These are phyloP conservation scores for Ophiostoma triangulosporum DNA, from an alignment of 2,329 filamentous ascomycete species.

Conservation along the genomic window DNA sequence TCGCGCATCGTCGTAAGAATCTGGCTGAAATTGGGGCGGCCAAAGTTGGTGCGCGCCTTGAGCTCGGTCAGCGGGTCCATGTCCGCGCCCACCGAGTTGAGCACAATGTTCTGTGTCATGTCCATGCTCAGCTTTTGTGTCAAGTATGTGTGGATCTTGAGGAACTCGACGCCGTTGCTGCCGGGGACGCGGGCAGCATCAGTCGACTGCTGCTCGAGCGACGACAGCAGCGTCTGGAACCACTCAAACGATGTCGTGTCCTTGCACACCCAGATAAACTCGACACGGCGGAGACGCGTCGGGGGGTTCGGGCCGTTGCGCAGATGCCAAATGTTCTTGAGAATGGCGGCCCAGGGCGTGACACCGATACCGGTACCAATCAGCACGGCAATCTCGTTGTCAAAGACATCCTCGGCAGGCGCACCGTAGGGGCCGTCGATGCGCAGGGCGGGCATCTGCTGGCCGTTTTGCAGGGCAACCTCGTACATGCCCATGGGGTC, in stretches of 20 bases:
- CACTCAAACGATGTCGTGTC: slow-evolving; percentile 94
- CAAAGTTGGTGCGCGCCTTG: slow-evolving; percentile 82
- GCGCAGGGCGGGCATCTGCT: slow-evolving; percentile 77
- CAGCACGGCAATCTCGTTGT: slow-evolving; percentile 77
- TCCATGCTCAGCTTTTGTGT: slow-evolving; percentile 88
- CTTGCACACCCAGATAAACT: slow-evolving; percentile 98
- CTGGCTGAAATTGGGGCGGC: slow-evolving; percentile 74
- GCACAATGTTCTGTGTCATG: slow-evolving; percentile 88
- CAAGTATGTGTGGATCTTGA: slow-evolving; percentile 95
- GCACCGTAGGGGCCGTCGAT: slow-evolving; percentile 95
- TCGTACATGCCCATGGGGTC: slow-evolving; percentile 97
- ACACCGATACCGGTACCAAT: slow-evolving; percentile 81
- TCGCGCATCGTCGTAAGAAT: slow-evolving; percentile 77
- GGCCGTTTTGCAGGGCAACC: slow-evolving; percentile 82
- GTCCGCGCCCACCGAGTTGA: slow-evolving; percentile 82
- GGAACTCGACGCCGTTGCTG: slow-evolving; percentile 63
- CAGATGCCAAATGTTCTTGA: slow-evolving; percentile 98
- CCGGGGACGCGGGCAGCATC: slow-evolving; percentile 54
- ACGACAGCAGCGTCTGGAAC: slow-evolving; percentile 90
- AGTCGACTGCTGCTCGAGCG: slow-evolving; percentile 74
- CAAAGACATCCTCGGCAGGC: slow-evolving; percentile 92
- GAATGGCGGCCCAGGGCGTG: slow-evolving; percentile 72
- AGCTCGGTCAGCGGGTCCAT: slow-evolving; percentile 88
- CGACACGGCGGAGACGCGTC: slow-evolving; percentile 76
- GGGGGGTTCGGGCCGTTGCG: slow-evolving; percentile 83